Percentiles rank a stretch among this genome's conserved stretches.
Conservation (phyloP, 345 rosid species). For the Jatropha curcas region DNA sequence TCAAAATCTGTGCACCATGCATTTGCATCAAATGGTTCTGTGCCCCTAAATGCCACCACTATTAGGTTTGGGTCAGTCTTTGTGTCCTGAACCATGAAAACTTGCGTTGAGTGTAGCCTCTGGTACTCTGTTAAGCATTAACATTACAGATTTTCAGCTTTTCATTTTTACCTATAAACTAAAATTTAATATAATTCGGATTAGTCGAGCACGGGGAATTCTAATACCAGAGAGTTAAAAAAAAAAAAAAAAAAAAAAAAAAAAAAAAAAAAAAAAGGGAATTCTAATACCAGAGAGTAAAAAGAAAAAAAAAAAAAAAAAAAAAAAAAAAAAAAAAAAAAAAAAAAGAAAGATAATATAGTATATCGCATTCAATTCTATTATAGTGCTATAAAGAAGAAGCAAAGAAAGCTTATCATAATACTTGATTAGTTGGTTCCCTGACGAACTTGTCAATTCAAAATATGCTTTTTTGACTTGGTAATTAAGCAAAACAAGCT, state of each 20-base stretch:
- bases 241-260: too few species aligned
- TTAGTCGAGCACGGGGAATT: too few species aligned
- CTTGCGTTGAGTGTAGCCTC: slow-evolving; percentile 43
- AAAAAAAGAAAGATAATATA: too few species aligned
- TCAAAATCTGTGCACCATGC: slow-evolving; percentile 52
- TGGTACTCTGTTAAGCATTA: slow-evolving; percentile 30
- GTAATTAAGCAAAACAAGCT: neutral
- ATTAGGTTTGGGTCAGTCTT: slow-evolving; percentile 43
- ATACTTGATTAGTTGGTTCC: neutral
- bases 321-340: too few species aligned
- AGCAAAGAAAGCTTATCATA: neutral
- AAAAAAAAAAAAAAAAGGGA: too few species aligned
- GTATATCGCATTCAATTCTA: too few species aligned
- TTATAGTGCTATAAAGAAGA: too few species aligned
- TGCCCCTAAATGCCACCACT: slow-evolving; percentile 63
- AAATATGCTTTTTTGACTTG: neutral
- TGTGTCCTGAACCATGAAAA: slow-evolving; percentile 47
- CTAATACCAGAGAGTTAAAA: too few species aligned
- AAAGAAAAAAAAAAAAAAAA: too few species aligned
- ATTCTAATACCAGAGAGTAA: too few species aligned
- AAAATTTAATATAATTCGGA: too few species aligned
- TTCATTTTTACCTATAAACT: too few species aligned
- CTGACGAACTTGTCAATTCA: neutral
- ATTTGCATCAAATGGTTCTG: slow-evolving; percentile 53
- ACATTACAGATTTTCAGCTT: neutral